Evolutionary conservation across 768 basidiomycete genomes (phyloP).

Genomic region (Russula brevipes): DNA sequence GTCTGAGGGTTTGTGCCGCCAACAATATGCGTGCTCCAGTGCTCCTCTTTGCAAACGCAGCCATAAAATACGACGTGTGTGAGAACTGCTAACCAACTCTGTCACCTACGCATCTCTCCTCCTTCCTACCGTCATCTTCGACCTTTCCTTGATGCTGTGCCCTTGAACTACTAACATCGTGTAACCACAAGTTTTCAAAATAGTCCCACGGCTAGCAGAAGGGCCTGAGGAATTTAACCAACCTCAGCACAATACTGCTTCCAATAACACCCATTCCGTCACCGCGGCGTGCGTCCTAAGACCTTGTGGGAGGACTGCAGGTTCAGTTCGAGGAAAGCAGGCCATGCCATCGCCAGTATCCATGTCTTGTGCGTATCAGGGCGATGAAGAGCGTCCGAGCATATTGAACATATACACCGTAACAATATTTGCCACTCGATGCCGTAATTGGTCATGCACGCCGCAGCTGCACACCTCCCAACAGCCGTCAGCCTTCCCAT

Average conservation of each 20-base stretch:
- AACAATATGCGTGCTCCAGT: neutral
- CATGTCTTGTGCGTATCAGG: neutral
- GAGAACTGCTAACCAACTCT: neutral
- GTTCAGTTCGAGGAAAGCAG: neutral
- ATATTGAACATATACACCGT: neutral
- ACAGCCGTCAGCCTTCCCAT: constrained; percentile 14
- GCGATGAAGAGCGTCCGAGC: neutral
- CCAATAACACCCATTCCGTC: constrained; percentile 11
- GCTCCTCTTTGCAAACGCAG: too few species aligned
- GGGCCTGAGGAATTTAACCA: neutral
- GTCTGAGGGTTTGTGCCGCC: neutral
- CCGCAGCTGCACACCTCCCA: constrained; percentile 6
- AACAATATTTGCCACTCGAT: neutral
- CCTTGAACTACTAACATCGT: neutral
- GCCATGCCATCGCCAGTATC: neutral
- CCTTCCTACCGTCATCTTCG: neutral
- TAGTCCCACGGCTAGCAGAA: neutral
- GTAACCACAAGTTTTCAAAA: constrained; percentile 15
- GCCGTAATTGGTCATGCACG: constrained; percentile 14
- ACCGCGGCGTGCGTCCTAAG: constrained; percentile 3
- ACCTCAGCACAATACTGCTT: neutral
- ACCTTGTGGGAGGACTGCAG: neutral
- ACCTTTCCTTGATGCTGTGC: neutral
- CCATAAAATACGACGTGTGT: neutral
- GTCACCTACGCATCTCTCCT: constrained; percentile 11